Base-by-base conservation (phyloP, 2,329 filamentous ascomycete species). In the Colletotrichum coccodes region DNA sequence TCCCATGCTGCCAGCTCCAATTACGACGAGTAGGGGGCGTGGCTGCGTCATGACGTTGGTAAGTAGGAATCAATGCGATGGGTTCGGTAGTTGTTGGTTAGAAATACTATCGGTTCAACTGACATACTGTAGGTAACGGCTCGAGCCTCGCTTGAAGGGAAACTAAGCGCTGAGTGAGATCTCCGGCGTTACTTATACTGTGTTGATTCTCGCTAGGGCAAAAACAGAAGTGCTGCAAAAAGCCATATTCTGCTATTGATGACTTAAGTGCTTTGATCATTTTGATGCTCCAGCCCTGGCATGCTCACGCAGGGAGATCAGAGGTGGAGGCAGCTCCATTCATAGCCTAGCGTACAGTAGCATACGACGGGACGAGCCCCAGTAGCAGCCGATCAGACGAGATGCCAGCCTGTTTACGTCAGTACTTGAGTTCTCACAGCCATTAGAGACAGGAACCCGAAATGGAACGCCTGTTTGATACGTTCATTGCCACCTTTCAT, bases 1-100 rank as follows among this genome's bases (percentile, higher is more conserved):
- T 21, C 64, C 60, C 38, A 68, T 68, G 23, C 64, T 53, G 21
- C 60, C 46, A 7, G 60, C 60, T 18, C 64, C 53, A 23, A 68
- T 59, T 18, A 64, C 23, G n/a, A 38, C 50, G 3, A 67, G n/a
- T 14, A 60, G 23, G 18, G 64, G 57, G 7, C 49, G 63, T 9
- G 12, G 21, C 12, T 38, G 26, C 16, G 34, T 28, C 7, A 52
- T 56, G 6, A 36, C 34, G n/a, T 56, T 56, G 18, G 18, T 53
- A 26, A 47, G 21, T 47, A 26, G 12, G 44, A 47, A 47, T 6
- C 11, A 21, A 44, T 44, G 18, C 6, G 6, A 44, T 36, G 18
- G 5, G 40, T 21, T 21, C 34, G 14, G 34, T 36, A 36, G 34
- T 44, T 44, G 18, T 21, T 16, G 18, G n/a, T 44, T 44, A 44